Conservation (phyloP, 805 yeast genomes). For the Suhomyces sp. region DNA sequence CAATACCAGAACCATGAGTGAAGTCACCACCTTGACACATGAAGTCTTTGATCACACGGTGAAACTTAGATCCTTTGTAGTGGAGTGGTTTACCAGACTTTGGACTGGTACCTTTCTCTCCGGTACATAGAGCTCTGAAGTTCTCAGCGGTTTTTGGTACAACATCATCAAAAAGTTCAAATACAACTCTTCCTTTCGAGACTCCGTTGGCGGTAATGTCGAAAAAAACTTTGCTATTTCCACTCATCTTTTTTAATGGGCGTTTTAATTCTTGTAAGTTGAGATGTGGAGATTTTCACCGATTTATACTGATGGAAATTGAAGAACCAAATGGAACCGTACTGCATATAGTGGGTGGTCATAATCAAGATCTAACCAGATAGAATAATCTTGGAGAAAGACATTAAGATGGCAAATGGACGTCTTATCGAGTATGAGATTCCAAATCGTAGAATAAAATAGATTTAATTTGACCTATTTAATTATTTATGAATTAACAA, state of each 20-base stretch:
- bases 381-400: neutral
- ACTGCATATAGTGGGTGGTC: neutral
- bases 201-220: constrained; percentile 75
- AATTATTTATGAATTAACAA: too few species aligned
- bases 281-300: neutral
- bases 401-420: neutral
- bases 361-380: neutral
- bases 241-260: neutral
- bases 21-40: constrained; percentile 95
- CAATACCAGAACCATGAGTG: constrained; percentile 42
- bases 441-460: too few species aligned
- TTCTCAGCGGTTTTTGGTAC: constrained; percentile 90
- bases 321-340: neutral
- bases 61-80: constrained; percentile 87
- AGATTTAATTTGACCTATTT: too few species aligned
- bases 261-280: neutral
- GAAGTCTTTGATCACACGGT: constrained; percentile 82
- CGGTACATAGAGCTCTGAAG: constrained; percentile 85
- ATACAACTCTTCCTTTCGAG: constrained; percentile 70
- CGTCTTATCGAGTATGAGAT: neutral
- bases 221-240: constrained; percentile 60
- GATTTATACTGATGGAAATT: neutral
- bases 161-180: constrained; percentile 68
- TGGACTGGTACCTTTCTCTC: constrained; percentile 68
- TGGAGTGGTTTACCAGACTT: constrained; percentile 60